These are phyloP conservation scores for Primulina tabacum DNA, from an alignment of 257 asterid genomes.

Conservation along the genomic window DNA sequence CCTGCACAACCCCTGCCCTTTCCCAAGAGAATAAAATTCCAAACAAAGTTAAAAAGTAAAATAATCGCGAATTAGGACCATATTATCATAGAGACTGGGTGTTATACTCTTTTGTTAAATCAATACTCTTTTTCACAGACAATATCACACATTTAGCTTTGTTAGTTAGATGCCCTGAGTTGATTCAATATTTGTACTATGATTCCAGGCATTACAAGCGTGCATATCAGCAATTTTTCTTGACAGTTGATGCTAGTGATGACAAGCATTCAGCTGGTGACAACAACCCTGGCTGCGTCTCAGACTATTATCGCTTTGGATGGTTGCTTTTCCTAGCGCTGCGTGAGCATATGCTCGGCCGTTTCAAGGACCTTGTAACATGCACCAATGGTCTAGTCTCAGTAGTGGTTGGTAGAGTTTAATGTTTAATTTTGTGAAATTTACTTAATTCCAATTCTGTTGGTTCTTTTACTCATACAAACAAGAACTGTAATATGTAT, in stretches of 20 bases:
- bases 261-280: conserved; percentile 44
- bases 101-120: conserved; percentile 11
- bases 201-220: conserved; percentile 74
- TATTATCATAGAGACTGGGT: background rate
- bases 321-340: conserved; percentile 91
- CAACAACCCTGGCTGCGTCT: conserved; percentile 23
- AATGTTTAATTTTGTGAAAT: conserved; percentile 10
- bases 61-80: conserved; percentile 10
- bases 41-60: background rate
- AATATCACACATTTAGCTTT: background rate
- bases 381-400: conserved; percentile 89
- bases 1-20: background rate
- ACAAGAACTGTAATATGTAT: background rate
- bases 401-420: conserved; percentile 65
- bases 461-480: background rate
- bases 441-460: background rate
- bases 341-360: conserved; percentile 67
- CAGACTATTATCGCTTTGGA: conserved; percentile 84
- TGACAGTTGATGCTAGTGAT: conserved; percentile 39
- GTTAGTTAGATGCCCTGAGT: conserved; percentile 19
- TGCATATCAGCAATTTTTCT: conserved; percentile 65
- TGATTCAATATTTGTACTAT: conserved; percentile 21
- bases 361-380: conserved; percentile 78
- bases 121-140: background rate
- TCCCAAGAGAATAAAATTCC: conserved; percentile 1